phyloP scores from a whole-genome alignment of 1,139 yeast species.

The Kodamaea arcana region DNA sequence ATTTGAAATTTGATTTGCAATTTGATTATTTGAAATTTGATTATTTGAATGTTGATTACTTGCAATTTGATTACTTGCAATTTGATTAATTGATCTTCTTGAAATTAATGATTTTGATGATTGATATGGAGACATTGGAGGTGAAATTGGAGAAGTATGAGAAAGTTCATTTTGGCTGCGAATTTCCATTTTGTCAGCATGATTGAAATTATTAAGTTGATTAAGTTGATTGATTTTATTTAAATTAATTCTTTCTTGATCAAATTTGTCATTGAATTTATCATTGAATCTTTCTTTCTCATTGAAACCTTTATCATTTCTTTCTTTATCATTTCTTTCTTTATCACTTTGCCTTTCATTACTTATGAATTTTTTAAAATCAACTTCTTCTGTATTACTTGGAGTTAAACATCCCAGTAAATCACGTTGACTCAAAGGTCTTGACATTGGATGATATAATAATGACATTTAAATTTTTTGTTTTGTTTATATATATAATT shows the following conservation, averaged over 20 bases:
- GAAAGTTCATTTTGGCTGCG: not conserved
- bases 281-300: too few species aligned
- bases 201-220: not conserved
- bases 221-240: not conserved
- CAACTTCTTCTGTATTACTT: conserved; percentile 12
- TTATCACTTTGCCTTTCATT: conserved; percentile 1
- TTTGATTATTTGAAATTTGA: too few species aligned
- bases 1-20: too few species aligned
- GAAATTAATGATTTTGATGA: conserved; percentile 7
- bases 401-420: conserved; percentile 41
- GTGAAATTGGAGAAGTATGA: conserved; percentile 31
- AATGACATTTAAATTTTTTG: too few species aligned
- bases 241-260: too few species aligned
- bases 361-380: conserved; percentile 7
- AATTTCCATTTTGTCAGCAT: not conserved
- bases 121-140: conserved; percentile 64
- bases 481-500: too few species aligned
- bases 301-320: too few species aligned
- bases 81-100: too few species aligned
- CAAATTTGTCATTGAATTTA: too few species aligned
- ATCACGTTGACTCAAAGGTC: conserved; percentile 26
- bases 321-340: too few species aligned
- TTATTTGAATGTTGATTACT: conserved; percentile 1
- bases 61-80: too few species aligned
- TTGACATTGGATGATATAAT: conserved; percentile 33